Evolutionary conservation across 805 yeast species (phyloP), one percentile per base, ranked within the genome.

Genomic region (Candida nemodendra): DNA sequence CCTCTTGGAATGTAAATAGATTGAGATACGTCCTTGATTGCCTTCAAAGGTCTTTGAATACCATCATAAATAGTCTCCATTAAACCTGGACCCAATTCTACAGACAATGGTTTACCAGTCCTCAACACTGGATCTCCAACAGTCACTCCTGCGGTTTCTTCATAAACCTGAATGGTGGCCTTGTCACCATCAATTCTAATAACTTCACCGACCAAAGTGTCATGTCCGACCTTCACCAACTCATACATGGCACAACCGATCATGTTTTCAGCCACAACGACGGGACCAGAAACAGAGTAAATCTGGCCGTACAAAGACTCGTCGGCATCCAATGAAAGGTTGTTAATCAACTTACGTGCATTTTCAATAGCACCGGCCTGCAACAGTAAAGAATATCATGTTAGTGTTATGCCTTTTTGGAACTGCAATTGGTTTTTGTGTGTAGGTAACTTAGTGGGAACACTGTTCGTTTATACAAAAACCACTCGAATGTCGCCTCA

Each of bases 221-320:
- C 95, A 66, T 93, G 98, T 54, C 99, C 98, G 50, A 93, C 99
- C 65, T 83, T 89, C 59, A 91, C 99, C 67, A 93, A 76, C 65
- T 93, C 99, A 76, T 93, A 91, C 99, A 93, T 93, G 56, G 98
- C 97, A 79, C 97, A 88, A 48, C 99, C 99, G 68, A 90, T 86
- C 98, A 93, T 89, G 72, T 93, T 84, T 68, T 93, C 98, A 34
- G 99, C 99, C 33, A 93, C 82, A 37, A 93, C 84, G 55, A 93
- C 99, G 18, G 99, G 98, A 58, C 99, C 99, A 15, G 98, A 90
- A 34, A 93, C 97, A 22, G 97, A 88, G 70, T 80, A 90, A 56
- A 93, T 85, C 51, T 76, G 81, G 40, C 96, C 99, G 64, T 86
- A 87, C 50, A 81, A 81, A 38, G 84, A 74, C 66, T 91, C 97